phyloP scores from a whole-genome alignment of 2,329 filamentous ascomycete genomes.

The Stagonosporopsis tanaceti region DNA sequence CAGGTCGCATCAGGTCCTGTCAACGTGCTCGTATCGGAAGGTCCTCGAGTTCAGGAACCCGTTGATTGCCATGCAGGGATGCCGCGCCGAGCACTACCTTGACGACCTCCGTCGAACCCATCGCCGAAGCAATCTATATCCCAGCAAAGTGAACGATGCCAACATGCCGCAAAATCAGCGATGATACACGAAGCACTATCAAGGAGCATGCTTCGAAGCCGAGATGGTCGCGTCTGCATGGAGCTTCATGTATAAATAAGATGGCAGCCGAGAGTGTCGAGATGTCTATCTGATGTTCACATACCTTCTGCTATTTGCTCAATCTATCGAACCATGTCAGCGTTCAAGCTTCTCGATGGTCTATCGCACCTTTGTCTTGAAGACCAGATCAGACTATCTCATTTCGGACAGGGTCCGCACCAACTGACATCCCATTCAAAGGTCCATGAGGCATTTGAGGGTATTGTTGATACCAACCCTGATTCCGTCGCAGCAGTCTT shows the following conservation, averaged over 20 bases:
- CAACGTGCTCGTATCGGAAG: background rate
- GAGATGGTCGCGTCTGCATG: background rate
- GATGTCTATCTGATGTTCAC: background rate
- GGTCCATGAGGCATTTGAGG: conserved; percentile 41
- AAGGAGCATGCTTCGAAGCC: background rate
- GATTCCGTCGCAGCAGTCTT: conserved; percentile 32
- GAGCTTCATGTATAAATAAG: conserved; percentile 3
- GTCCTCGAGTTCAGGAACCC: background rate
- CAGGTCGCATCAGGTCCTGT: background rate
- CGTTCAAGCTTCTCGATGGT: conserved; percentile 17
- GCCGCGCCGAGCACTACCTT: conserved; percentile 7
- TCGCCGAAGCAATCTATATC: conserved; percentile 8
- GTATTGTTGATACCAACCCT: conserved; percentile 33
- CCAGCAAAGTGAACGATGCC: background rate
- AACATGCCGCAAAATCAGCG: conserved; percentile 2
- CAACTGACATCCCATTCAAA: conserved; percentile 24
- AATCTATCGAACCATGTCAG: background rate
- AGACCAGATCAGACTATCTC: conserved; percentile 31
- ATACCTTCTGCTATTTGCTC: background rate
- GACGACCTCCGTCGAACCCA: background rate
- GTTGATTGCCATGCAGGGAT: background rate
- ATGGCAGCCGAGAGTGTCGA: too few species aligned
- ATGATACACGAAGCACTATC: background rate
- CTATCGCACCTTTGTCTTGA: conserved; percentile 27
- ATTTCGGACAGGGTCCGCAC: conserved; percentile 35